These are phyloP conservation scores for Cladophialophora bantiana DNA, from an alignment of 2,329 filamentous ascomycete species.

Conservation along the genomic window DNA sequence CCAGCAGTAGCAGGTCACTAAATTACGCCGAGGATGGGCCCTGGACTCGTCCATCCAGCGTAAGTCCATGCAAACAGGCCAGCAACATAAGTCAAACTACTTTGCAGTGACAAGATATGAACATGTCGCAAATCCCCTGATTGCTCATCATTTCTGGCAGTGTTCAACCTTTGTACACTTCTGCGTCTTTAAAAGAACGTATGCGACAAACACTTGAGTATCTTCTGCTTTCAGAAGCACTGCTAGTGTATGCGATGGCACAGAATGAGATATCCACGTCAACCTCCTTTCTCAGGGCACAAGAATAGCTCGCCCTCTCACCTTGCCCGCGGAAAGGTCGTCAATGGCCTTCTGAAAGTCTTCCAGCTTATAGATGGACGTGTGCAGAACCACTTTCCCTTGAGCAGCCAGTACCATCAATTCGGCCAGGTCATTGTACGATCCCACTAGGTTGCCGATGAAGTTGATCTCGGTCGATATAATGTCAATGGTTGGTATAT, in stretches of 20 bases:
- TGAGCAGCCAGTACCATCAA: conserved; percentile 33
- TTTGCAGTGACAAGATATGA: background rate
- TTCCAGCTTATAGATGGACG: conserved; percentile 31
- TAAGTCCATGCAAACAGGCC: background rate
- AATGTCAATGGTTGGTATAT: conserved; percentile 32
- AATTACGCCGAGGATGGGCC: background rate
- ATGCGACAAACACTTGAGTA: too few species aligned
- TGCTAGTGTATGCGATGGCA: too few species aligned
- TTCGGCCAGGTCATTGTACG: conserved; percentile 33
- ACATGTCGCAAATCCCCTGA: background rate
- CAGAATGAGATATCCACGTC: background rate
- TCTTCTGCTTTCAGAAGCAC: too few species aligned
- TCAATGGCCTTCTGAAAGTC: conserved; percentile 34
- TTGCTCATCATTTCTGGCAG: background rate
- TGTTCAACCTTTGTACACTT: background rate
- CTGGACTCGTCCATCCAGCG: background rate
- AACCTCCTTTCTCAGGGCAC: conserved; percentile 23
- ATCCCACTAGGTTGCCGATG: conserved; percentile 33
- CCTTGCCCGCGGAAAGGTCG: conserved; percentile 30
- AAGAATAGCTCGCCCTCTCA: conserved; percentile 27
- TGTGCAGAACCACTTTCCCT: conserved; percentile 32
- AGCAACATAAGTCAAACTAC: background rate
- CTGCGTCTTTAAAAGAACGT: background rate
- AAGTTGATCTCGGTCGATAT: conserved; percentile 36
- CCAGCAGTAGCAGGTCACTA: background rate